Base-by-base conservation (phyloP, 805 yeast species). In the Wilhelminamyces savonicus region DNA sequence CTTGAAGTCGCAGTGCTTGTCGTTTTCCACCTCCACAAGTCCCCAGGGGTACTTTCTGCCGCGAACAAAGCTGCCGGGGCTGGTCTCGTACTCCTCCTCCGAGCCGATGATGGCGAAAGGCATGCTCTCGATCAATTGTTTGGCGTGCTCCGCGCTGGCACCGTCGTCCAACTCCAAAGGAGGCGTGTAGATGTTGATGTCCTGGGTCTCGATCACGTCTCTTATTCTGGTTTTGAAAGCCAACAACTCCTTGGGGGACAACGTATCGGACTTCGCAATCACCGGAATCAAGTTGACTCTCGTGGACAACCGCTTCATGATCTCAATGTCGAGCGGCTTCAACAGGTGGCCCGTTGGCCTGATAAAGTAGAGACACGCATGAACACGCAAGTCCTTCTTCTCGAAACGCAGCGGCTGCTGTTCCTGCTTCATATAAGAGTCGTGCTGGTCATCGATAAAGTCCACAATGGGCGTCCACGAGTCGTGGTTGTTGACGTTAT, bases 11-110 rank as follows among this genome's bases (percentile, higher is more conserved):
- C 92, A 81, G 52, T 84, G 94, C 35, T 66, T 62, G 46, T 84
- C 94, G 56, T 85, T 84, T 52, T 84, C 94, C 33, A 85, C 86
- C 54, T 84, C 94, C 26, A 82, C 92, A 30, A 78, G 59, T 21
- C 95, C 95, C 95, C 95, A 85, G 40, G 92, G 92, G 51, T 85
- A 85, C 54, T 78, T 74, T 62, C 95, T 76, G 21, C 94, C 96
- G 33, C 78, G 70, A 14, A 83, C 80, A 37, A 66, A 59, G 33
- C 68, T 62, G 18, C 92, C 94, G 24, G 75, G 70, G 11, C 71
- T 63, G 27, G 74, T 62, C 43, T 79, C 83, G 35, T 71, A 69
- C 48, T 78, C 79, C 30, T 76, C 76, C 52, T 82, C 90, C 12
- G 90, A 69, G 9, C 90, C 88, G 53, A 82, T 73, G 10, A 87